Evolutionary conservation across 2,329 filamentous ascomycete genomes (phyloP), one percentile per base, ranked within the genome.

Genomic region (Parascedosporium putredinis): DNA sequence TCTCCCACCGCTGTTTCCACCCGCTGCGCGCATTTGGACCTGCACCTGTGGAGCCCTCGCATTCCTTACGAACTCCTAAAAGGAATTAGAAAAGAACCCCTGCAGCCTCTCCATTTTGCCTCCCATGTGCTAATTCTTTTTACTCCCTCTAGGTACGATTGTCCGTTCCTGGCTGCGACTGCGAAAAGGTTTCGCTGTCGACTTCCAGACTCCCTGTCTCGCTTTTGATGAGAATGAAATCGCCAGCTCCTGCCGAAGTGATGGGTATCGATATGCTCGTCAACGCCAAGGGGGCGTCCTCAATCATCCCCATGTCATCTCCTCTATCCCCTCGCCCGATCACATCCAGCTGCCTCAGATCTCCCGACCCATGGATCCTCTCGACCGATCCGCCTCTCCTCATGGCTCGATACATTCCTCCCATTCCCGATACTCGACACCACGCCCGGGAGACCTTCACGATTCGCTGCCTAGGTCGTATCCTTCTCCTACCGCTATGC

Each of bases 331-430:
- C 29, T 59, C 62, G 16, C 57, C 54, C 20, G 52, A 57, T 34
- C 53, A 54, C 43, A 49, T 53, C 33, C 54, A 57, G 45, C 56
- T 62, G 44, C 58, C 58, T 33, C 59, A 61, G 46, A 54, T 64
- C 40, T 52, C 55, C 36, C 55, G 56, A 47, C 54, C 55, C 34
- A 52, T 59, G 47, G 56, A 59, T 24, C 55, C 62, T 14, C 70
- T 79, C 59, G 76, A 80, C 50, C 73, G 76, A 51, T 71, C 75
- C 45, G 73, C 70, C 56, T 80, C 77, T 5, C 76, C 77, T 8
- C 77, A 81, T 62, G 75, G 75, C 50, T 80, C 77, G 12, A 77
- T 80, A 56, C 73, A 76, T 60, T 79, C 76, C 4, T 71, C 75
- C 52, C 78, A 76, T 60, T 78, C 76, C 2, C 65, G 67, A 38